Percentiles rank a stretch among this genome's conserved stretches.
phyloP scores from a whole-genome alignment of 768 basidiomycete species.

The Phylloporus sp. region DNA sequence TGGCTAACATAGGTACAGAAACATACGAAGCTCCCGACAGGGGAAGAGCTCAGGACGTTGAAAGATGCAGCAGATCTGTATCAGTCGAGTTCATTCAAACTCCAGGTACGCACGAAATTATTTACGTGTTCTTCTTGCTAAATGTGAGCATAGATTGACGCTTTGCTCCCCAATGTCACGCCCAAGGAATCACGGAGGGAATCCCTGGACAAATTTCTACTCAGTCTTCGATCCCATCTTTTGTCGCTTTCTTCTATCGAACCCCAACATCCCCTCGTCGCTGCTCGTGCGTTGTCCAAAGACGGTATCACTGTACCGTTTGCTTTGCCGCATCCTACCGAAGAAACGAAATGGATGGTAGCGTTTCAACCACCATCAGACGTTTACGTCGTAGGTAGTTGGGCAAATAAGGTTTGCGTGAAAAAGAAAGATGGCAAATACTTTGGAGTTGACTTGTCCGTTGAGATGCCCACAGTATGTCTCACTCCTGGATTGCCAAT shows the following conservation, averaged over 20 bases:
- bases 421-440: slow-evolving; percentile 62
- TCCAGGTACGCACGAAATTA: slow-evolving; percentile 55
- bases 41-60: slow-evolving; percentile 65
- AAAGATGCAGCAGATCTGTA: slow-evolving; percentile 74
- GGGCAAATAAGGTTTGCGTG: slow-evolving; percentile 74
- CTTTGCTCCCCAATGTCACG: slow-evolving; percentile 70
- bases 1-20: slow-evolving; percentile 12
- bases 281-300: slow-evolving; percentile 50
- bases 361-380: slow-evolving; percentile 75
- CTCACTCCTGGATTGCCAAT: not conserved
- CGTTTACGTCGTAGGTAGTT: slow-evolving; percentile 79
- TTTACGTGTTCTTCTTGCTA: not conserved
- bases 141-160: slow-evolving; percentile 57
- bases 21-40: slow-evolving; percentile 52
- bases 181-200: slow-evolving; percentile 53
- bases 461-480: slow-evolving; percentile 84
- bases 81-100: slow-evolving; percentile 76
- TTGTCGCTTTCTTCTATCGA: slow-evolving; percentile 52
- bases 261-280: slow-evolving; percentile 65
- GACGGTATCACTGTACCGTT: slow-evolving; percentile 64
- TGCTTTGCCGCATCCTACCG: slow-evolving; percentile 62
- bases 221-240: slow-evolving; percentile 63
- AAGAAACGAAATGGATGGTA: slow-evolving; percentile 87
- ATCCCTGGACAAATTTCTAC: slow-evolving; percentile 66
- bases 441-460: slow-evolving; percentile 74